These are phyloP conservation scores for Syncephalastrum monosporum DNA, from an alignment of 371 early-diverging fungal genomes.

Conservation along the genomic window DNA sequence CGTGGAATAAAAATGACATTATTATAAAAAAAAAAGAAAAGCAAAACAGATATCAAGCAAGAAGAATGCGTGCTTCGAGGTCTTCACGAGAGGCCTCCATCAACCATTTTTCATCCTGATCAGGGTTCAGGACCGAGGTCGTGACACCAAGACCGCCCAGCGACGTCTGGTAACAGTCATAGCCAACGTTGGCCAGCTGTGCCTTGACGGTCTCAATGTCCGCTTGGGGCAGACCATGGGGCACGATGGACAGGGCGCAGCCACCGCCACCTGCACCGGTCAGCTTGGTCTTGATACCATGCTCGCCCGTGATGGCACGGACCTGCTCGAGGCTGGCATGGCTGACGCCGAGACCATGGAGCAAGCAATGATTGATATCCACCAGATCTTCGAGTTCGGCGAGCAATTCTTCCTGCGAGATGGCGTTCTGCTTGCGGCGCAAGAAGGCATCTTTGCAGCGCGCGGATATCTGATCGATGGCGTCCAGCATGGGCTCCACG, in stretches of 20 bases:
- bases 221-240: conserved; percentile 50
- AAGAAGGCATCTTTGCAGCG: conserved; percentile 50
- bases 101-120: conserved; percentile 32
- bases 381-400: conserved; percentile 63
- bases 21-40: background rate
- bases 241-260: conserved; percentile 83
- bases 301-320: conserved; percentile 57
- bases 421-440: conserved; percentile 9
- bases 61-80: conserved; percentile 16
- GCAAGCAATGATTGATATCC: conserved; percentile 78
- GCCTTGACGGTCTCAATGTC: conserved; percentile 30
- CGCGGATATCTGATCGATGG: conserved; percentile 68
- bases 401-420: conserved; percentile 16
- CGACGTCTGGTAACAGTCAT: conserved; percentile 68
- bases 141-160: conserved; percentile 77
- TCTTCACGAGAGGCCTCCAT: conserved; percentile 20
- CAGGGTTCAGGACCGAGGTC: conserved; percentile 22
- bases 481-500: conserved; percentile 72
- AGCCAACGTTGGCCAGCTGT: conserved; percentile 57
- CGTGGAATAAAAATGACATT: background rate
- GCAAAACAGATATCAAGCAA: background rate
- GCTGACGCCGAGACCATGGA: conserved; percentile 78
- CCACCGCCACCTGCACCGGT: conserved; percentile 99
- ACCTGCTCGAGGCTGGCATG: conserved; percentile 83
- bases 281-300: conserved; percentile 78